Evolutionary conservation across 805 yeast species (phyloP), one percentile per base, ranked within the genome.

Genomic region (Debaryomyces tyrocola): DNA sequence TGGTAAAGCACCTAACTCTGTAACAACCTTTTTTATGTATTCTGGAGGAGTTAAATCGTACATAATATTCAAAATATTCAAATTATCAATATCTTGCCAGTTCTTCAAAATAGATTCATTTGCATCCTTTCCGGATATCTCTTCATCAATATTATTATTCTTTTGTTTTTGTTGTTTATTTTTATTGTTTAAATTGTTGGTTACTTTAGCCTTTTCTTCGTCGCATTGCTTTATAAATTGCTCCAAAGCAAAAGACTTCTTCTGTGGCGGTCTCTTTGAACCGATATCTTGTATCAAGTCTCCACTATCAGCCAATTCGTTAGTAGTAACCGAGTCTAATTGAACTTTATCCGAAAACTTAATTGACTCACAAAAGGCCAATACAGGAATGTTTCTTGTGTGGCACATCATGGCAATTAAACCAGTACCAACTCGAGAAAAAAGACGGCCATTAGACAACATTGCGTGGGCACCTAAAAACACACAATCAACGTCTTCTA

Each of bases 381-480:
- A 76, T 5, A 94, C 97, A 0, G 99, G 98, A 41, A 94, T 87
- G 59, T 90, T 87, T 60, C 91, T 82, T 45, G 86, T 82, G 55
- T 87, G 84, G 20, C 96, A 91, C 69, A 87, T 82, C 89, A 92
- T 88, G 7, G 98, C 96, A 39, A 94, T 80, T 68, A 91, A 73
- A 0, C 97, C 96, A 6, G 97, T 85, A 18, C 99, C 99, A 14
- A 90, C 97, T 51, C 99, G 80, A 1, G 97, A 87, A 62, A 88
- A 90, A 46, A 94, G 75, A 63, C 90, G 81, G 1, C 99, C 99
- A 62, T 94, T 94, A 7, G 97, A 90, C 47, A 94, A 77, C 88
- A 94, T 90, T 28, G 97, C 95, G 63, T 94, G 98, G 0, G 98
- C 98, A 12, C 99, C 99, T 31, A 94, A 73, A 64, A 94, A 86